Evolutionary conservation across 2,329 filamentous ascomycete genomes (phyloP), one percentile per base, ranked within the genome.

Genomic region (Paradendryphiella salina): DNA sequence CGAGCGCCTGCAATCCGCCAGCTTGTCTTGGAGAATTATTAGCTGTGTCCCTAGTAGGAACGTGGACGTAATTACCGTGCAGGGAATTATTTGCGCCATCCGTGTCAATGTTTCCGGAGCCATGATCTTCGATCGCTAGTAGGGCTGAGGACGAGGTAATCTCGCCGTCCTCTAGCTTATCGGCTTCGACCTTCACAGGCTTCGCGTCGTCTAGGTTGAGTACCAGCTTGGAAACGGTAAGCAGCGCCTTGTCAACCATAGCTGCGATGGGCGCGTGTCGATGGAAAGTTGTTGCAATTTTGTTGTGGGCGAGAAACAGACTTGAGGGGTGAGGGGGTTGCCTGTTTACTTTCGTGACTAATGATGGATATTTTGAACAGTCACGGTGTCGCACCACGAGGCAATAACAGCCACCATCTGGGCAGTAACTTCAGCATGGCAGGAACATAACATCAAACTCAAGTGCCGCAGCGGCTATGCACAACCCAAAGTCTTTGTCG

Each of bases 1-100:
- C 28, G 8, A 60, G 34, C 37, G 51, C 52, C 18, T 57, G 52
- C 8, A 57, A 18, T 13, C 59, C 57, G 9, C 60, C 60, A 31
- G 55, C 15, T 61, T 42, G 41, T 34, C 60, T 63, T 15, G 18
- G 13, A 14, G 1, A 17, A 13, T 9, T 13, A 13, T 60, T 8
- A 59, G 44, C 14, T 17, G 23, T 28, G 13, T 5, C 11, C 15
- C 26, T 5, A 3, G 6, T 1, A 37, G 31, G 6, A 14, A 14
- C 14, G 18, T 8, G 11, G 6, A 10, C 2, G 20, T 10, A 33
- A 33, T 33, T 45, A 57, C 55, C 17, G 15, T 35, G 39, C n/a
- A 54, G 37, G 17, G 43, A 43, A 21, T 2, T 15, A 8, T n/a
- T 39, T 11, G 35, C 11, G n/a, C 32, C 18, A 3, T 13, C n/a